Evolutionary conservation across 176 grass and related monocot genomes (phyloP), one percentile per base, ranked within the genome.

Genomic region (Canna indica): DNA sequence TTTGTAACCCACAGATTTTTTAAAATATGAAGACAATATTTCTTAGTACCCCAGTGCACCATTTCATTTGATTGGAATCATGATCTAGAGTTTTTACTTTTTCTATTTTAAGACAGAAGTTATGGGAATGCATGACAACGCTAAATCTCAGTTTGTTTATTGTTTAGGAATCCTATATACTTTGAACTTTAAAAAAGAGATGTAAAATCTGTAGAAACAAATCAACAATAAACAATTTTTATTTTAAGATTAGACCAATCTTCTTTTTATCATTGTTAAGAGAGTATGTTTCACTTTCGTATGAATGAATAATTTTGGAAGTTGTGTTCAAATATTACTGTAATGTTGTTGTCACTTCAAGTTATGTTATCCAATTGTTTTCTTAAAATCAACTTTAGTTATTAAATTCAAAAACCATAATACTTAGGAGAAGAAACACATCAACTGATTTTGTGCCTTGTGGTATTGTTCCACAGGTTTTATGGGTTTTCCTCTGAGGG

Each of bases 401-500:
- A n/a, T n/a, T n/a, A 47, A 47, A 59, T 66, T 47, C 34, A 9
- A 27, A 36, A 24, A 45, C 34, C 27, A 31, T 63, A 47, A 47
- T 13, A 82, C 28, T 54, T 35, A 26, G 28, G 53, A 27, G 65
- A 69, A 57, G 42, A 29, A 45, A 29, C 48, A 41, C 10, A 33
- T 50, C 36, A 50, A 56, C 38, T 1, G 28, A 47, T 68, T 35
- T 15, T 30, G 27, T 57, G 47, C 15, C 26, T 73, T 38, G 2
- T 31, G n/a, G 0, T 80, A 42, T 44, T 75, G 59, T 77, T 80
- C 10, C 84, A 53, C 76, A 96, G 92, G 82, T 96, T 86, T 64
- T 89, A 86, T 72, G 92, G 92, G 35, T 96, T 96, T 91, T 86
- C 92, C 84, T 96, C 92, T 16, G 88, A 91, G 83, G 92, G 83